Base-by-base conservation (phyloP, 2,329 filamentous ascomycete genomes). In the Rhynchosporium agropyri region DNA sequence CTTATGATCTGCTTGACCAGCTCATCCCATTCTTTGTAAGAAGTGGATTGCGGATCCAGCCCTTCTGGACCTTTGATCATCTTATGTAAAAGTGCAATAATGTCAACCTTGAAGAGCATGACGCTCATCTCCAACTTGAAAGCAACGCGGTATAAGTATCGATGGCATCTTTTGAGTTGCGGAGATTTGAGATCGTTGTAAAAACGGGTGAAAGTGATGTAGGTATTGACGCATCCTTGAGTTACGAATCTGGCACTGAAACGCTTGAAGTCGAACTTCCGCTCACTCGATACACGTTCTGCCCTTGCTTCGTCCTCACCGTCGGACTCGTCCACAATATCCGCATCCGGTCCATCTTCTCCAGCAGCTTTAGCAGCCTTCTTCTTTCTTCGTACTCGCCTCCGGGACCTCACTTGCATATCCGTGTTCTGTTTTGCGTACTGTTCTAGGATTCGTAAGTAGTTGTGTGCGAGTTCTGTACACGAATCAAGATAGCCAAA, bases 351-450 rank as follows among this genome's bases (percentile, higher is more conserved):
- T 9, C 75, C 77, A 3, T 73, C 76, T 20, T 76, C 74, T 48
- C 75, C 74, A 28, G 73, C 76, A 68, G 75, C 78, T 68, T 78
- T 83, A 28, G 80, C 82, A 26, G 83, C 84, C 76, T 88, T 89
- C 76, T 89, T 90, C 78, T 91, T 95, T 71, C 83, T 87, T 49
- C 89, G 84, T 4, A 87, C 85, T 55, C 89, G 83, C 67, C 89
- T 86, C 65, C 90, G 88, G 0, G 92, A 96, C 58, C 93, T 90
- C 29, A 99, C 87, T 75, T 98, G 93, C 81, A 99, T 86, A 72
- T 98, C 92, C 5, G 89, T 86, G 70, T 99, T 98, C 73, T 96
- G 91, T 75, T 97, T 97, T 0, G 93, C 94, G 74, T 97, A 99
- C 5, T 87, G 85, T 76, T 99, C 95, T 29, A 99, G 78, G 76